Percentiles rank a stretch among this genome's conserved stretches.
Conservation (phyloP, 2,329 filamentous ascomycete genomes). For the Curvularia sp. region DNA sequence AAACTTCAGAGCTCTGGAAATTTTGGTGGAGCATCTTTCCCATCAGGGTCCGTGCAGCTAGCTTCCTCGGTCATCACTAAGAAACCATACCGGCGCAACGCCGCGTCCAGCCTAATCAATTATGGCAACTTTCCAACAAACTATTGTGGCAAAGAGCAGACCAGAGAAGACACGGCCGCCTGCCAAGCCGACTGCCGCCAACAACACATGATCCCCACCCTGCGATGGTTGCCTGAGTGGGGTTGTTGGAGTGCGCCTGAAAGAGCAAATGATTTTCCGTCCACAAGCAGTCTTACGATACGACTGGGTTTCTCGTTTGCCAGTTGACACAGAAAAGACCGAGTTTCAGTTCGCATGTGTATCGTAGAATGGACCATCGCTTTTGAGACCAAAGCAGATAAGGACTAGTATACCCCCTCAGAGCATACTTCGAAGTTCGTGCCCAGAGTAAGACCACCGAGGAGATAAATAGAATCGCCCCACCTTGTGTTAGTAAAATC, state of each 20-base stretch:
- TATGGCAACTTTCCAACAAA: not conserved
- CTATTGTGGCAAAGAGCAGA: not conserved
- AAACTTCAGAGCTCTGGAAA: slow-evolving; percentile 19
- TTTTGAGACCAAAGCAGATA: not conserved
- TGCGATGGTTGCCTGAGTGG: not conserved
- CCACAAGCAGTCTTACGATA: not conserved
- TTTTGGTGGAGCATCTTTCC: slow-evolving; percentile 21
- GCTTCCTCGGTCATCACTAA: not conserved
- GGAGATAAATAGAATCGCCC: not conserved
- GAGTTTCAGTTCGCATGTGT: not conserved
- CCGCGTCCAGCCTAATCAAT: not conserved
- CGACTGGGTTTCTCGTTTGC: not conserved
- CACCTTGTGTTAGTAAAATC: not conserved
- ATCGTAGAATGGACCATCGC: not conserved
- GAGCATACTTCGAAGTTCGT: not conserved
- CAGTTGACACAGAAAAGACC: not conserved
- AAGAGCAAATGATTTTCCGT: not conserved
- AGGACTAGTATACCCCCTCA: not conserved
- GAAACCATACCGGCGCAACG: not conserved
- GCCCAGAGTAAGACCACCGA: not conserved
- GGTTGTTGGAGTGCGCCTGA: not conserved
- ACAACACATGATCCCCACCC: not conserved
- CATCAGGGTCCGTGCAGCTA: slow-evolving; percentile 13
- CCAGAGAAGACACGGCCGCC: not conserved
- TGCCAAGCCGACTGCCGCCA: not conserved